A percentile compares a stretch with the other conserved stretches of the same genome.
Evolutionary conservation across 768 basidiomycete genomes (phyloP).

Genomic region (Daedaleopsis sinensis): DNA sequence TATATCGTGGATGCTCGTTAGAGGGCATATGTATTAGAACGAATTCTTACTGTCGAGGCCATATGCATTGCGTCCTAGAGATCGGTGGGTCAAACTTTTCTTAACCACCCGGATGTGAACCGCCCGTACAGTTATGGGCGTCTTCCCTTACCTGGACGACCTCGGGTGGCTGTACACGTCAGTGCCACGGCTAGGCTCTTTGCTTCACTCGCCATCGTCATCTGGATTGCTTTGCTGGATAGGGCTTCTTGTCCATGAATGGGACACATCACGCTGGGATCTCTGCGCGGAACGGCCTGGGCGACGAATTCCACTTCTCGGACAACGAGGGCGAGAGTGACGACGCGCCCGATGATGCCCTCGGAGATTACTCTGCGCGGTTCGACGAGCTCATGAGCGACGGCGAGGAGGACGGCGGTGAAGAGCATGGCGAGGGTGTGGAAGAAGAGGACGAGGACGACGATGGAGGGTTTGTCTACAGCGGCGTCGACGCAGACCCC

Average conservation of each 20-base stretch:
- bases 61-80: too few species aligned
- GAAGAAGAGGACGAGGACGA: slow-evolving; percentile 49
- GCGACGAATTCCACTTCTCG: slow-evolving; percentile 33
- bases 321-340: slow-evolving; percentile 49
- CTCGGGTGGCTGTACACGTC: too few species aligned
- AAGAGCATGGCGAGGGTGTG: slow-evolving; percentile 14
- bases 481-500: slow-evolving; percentile 61
- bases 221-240: neutral
- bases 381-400: slow-evolving; percentile 68
- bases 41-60: too few species aligned
- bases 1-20: too few species aligned
- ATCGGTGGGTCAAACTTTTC: too few species aligned
- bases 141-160: too few species aligned
- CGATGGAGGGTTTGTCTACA: slow-evolving; percentile 72
- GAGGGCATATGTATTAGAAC: too few species aligned
- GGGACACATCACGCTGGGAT: slow-evolving; percentile 22
- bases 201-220: slow-evolving; percentile 12
- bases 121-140: too few species aligned
- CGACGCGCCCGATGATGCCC: slow-evolving; percentile 42
- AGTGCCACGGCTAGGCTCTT: neutral
- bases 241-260: slow-evolving; percentile 28
- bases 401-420: slow-evolving; percentile 28
- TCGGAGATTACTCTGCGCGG: slow-evolving; percentile 65
- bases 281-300: neutral
- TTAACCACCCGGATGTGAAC: too few species aligned